These are phyloP conservation scores for Byssothecium circinans DNA, from an alignment of 2,329 filamentous ascomycete genomes.

Conservation along the genomic window DNA sequence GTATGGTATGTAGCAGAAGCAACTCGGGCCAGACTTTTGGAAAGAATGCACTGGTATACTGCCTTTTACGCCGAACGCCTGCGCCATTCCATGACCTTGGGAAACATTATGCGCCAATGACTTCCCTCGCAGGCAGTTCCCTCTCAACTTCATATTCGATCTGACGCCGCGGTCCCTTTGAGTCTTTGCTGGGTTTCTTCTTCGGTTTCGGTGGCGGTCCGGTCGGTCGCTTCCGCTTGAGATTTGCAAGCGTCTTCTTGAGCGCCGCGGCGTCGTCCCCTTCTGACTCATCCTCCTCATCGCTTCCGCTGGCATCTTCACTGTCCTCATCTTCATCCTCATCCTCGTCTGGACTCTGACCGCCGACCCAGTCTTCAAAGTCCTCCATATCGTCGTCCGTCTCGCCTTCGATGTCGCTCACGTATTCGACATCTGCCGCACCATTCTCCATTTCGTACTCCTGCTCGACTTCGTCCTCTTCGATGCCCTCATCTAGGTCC, in stretches of 20 bases:
- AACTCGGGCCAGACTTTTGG: neutral
- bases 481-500: conserved; percentile 85
- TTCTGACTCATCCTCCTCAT: conserved; percentile 58
- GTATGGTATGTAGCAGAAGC: neutral
- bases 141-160: conserved; percentile 78
- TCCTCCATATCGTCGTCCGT: conserved; percentile 68
- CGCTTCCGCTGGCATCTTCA: conserved; percentile 51
- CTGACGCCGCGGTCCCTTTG: conserved; percentile 64
- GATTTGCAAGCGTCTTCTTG: conserved; percentile 56
- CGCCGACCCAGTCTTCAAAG: conserved; percentile 91
- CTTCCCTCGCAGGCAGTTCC: conserved; percentile 51
- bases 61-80: conserved; percentile 1
- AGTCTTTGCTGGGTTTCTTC: conserved; percentile 55
- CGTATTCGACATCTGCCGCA: conserved; percentile 83
- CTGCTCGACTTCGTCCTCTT: conserved; percentile 69
- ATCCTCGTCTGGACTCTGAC: conserved; percentile 60
- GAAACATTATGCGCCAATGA: conserved; percentile 17
- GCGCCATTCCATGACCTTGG: neutral
- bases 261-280: conserved; percentile 58
- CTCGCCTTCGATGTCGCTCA: conserved; percentile 81
- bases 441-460: conserved; percentile 68
- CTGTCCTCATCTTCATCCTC: conserved; percentile 62
- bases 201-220: conserved; percentile 57
- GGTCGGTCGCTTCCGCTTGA: conserved; percentile 60
- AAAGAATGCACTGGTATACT: conserved; percentile 2